These are phyloP conservation scores for Mangifera indica DNA, from an alignment of 345 rosid genomes.

Conservation along the genomic window DNA sequence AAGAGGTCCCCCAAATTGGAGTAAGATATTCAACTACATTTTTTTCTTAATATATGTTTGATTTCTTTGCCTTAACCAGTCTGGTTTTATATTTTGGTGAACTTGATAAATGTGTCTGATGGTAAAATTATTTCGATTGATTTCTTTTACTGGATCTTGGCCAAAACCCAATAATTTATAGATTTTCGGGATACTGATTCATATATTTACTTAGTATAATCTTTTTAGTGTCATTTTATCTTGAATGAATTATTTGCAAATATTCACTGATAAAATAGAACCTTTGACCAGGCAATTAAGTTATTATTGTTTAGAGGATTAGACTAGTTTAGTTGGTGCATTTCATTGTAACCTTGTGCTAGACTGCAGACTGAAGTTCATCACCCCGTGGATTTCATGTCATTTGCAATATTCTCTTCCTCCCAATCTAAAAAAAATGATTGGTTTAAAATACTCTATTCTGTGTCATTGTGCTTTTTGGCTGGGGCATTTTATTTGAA, in stretches of 20 bases:
- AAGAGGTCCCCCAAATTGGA: constrained; percentile 45
- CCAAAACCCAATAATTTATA: neutral
- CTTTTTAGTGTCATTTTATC: neutral
- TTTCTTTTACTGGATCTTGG: neutral
- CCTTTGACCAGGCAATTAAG: neutral
- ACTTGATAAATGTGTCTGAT: neutral
- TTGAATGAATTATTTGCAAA: neutral
- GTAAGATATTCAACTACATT: constrained; percentile 42
- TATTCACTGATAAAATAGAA: neutral
- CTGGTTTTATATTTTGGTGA: constrained; percentile 4
- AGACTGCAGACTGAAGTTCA: neutral
- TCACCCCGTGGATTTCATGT: too few relatives aligned
- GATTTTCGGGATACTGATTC: neutral
- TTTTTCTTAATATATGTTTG: neutral
- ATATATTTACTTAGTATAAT: neutral
- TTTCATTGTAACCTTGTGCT: neutral
- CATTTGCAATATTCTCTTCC: too few relatives aligned
- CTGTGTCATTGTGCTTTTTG: too few relatives aligned
- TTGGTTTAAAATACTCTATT: too few relatives aligned
- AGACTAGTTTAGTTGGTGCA: neutral
- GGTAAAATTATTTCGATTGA: neutral
- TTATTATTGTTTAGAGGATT: neutral
- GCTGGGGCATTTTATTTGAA: too few relatives aligned
- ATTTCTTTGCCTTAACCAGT: neutral
- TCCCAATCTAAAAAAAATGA: too few relatives aligned